Base-by-base conservation (phyloP, 495 filamentous ascomycete genomes). In the Hyaloscypha bicolor region DNA sequence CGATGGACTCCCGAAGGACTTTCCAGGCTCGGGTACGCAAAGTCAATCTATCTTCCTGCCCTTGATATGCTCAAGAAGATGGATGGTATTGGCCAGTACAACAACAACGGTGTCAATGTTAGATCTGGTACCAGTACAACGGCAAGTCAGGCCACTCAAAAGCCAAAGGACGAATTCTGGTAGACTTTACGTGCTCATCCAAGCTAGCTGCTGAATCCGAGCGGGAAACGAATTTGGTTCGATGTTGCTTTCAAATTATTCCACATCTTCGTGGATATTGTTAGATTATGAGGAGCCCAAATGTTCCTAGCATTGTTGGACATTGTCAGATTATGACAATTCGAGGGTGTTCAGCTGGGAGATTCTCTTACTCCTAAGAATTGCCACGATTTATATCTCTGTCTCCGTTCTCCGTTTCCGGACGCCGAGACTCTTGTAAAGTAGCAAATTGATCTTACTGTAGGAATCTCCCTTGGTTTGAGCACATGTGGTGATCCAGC, bases 1-100 rank as follows among this genome's bases (percentile, higher is more conserved):
- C 42, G 55, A 9, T 85, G 82, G 81, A 70, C 67, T 12, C 53
- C 60, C 0, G 56, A 76, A 11, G 35, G 69, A 3, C 62, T 84
- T 14, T 60, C 48, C 30, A 29, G 66, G 6, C 6, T 39, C 11
- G 48, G 62, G 6, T 76, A 72, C 2, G 60, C 69, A 1, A 9
- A 55, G 2, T n/a, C 45, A n/a, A 30, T 75, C 11, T 65, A 29
- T 61, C 37, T 42, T 21, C 70, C 71, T 14, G 66, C 65, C 9
- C 69, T 62, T 16, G 21, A 63, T 19, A 73, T 75, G 71, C 35
- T 75, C 8, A 70, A 70, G 60, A 60, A 69, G 30, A 72, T 72
- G 62, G 72, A 74, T 66, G 62, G 59, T 9, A 45, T 74, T 48
- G 72, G 72, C 3, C 67, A 55, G 29, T 31, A 70, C 22, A 72